Conservation (phyloP, 2,329 filamentous ascomycete genomes). For the Lachnellula cervina region DNA sequence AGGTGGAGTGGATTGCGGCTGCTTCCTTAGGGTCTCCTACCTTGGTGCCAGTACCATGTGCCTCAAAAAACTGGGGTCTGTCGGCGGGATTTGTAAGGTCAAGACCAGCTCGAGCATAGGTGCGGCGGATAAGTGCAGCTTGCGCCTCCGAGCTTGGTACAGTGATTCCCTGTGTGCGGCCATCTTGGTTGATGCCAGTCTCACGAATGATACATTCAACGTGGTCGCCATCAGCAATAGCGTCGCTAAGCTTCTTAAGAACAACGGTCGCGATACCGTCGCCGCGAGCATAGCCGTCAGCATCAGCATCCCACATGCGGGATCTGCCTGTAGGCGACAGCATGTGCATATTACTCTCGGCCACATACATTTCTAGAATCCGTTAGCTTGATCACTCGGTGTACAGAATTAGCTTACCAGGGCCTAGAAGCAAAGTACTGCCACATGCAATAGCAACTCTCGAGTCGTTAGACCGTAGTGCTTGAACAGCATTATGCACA, state of each 20-base stretch:
- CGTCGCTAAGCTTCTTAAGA: slow-evolving; percentile 48
- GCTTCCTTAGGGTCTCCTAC: slow-evolving; percentile 14
- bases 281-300: slow-evolving; percentile 13
- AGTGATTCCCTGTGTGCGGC: slow-evolving; percentile 42
- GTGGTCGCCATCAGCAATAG: slow-evolving; percentile 40
- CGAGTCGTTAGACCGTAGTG: background rate
- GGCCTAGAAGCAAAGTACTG: slow-evolving; percentile 13
- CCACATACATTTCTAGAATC: slow-evolving; percentile 25
- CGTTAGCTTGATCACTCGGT: slow-evolving; percentile 31
- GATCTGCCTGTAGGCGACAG: slow-evolving; percentile 24
- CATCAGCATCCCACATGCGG: slow-evolving; percentile 36
- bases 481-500: slow-evolving; percentile 25
- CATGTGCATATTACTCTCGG: slow-evolving; percentile 38
- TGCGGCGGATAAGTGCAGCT: background rate
- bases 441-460: slow-evolving; percentile 5
- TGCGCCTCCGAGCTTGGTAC: slow-evolving; percentile 8
- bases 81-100: slow-evolving; percentile 11
- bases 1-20: slow-evolving; percentile 4
- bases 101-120: background rate
- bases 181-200: slow-evolving; percentile 38
- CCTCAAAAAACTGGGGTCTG: background rate
- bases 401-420: slow-evolving; percentile 24
- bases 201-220: slow-evolving; percentile 49
- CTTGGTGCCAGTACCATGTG: slow-evolving; percentile 1
- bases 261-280: slow-evolving; percentile 56